A percentile compares a stretch with the other conserved stretches of the same genome.
phyloP scores from a whole-genome alignment of 805 yeast genomes.

The Yamadazyma laniorum region DNA sequence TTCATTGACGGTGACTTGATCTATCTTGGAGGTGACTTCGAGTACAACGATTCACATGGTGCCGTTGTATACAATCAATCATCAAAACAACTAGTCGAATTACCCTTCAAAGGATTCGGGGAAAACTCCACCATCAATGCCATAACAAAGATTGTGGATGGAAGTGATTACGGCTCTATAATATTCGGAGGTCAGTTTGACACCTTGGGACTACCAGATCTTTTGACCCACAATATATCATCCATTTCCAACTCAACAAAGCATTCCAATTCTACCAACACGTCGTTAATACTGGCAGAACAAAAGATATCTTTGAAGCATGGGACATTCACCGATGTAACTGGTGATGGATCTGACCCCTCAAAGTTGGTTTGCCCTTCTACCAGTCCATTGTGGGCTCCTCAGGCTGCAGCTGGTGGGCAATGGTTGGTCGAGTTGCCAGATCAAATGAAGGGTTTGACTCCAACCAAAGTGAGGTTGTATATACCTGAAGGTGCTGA shows the following conservation, averaged over 20 bases:
- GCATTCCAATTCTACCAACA: constrained; percentile 31
- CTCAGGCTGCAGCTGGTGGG: constrained; percentile 49
- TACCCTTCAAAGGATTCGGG: constrained; percentile 80
- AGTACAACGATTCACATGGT: constrained; percentile 51
- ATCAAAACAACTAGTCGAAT: constrained; percentile 36
- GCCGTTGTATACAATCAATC: constrained; percentile 62
- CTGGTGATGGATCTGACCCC: constrained; percentile 31
- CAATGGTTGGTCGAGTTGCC: constrained; percentile 66
- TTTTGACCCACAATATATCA: constrained; percentile 38
- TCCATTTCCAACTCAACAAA: constrained; percentile 22
- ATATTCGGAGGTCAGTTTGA: constrained; percentile 79
- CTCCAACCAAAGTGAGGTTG: constrained; percentile 72
- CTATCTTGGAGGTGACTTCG: constrained; percentile 80
- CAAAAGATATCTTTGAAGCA: constrained; percentile 59
- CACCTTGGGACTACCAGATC: constrained; percentile 53
- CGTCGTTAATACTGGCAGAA: constrained; percentile 50
- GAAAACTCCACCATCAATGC: constrained; percentile 56
- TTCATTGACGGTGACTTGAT: constrained; percentile 46
- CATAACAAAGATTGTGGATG: constrained; percentile 48
- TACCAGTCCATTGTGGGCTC: constrained; percentile 50
- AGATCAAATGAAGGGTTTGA: constrained; percentile 42
- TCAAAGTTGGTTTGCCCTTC: constrained; percentile 58
- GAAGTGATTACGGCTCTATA: constrained; percentile 45
- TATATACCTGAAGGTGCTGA: constrained; percentile 56
- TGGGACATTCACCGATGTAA: constrained; percentile 52